Evolutionary conservation across 2,329 filamentous ascomycete genomes (phyloP), one percentile per base, ranked within the genome.

Genomic region (Ampelomyces quisqualis): DNA sequence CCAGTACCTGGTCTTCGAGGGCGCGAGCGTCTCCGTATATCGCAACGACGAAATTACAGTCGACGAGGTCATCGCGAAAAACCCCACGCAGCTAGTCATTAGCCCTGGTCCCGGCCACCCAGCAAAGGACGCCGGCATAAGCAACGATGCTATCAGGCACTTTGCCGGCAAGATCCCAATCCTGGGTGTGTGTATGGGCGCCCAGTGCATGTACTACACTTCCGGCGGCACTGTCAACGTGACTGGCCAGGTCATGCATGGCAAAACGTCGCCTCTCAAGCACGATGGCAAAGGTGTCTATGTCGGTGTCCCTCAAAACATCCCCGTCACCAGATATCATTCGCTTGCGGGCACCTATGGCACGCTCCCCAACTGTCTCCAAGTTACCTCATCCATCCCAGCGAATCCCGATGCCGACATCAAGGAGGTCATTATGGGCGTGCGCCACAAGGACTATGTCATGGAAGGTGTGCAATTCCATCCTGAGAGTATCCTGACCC

Each of bases 391-490:
- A 30, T 95, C 89, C 85, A 89, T 93, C 39, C 55, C 57, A 4
- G 79, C 83, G 21, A 81, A 81, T 51, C 82, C 84, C n/a, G 73
- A 75, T 11, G 87, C 90, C 62, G 84, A 84, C 36, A 82, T 81
- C 20, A 89, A 86, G 51, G 88, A 87, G 20, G 83, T 97, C 45
- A 98, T 98, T 57, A 96, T 97, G 86, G 93, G 93, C 32, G 87
- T 98, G 31, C 84, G 93, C 31, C 93, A 98, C 74, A 95, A 91
- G 73, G 81, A 93, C 62, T 86, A 85, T 59, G 80, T 88, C 2
- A 78, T 97, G n/a, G 93, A 98, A 68, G 93, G 90, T 27, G 93
- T 98, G 11, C 93, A 98, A 64, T 98, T 97, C 58, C 93, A 98
- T 57, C 93, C 93, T 0, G 93, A 98, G 70, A 97, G 91, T 66